These are phyloP conservation scores for Rosa multiflora DNA, from an alignment of 306 rosid genomes.

Conservation along the genomic window DNA sequence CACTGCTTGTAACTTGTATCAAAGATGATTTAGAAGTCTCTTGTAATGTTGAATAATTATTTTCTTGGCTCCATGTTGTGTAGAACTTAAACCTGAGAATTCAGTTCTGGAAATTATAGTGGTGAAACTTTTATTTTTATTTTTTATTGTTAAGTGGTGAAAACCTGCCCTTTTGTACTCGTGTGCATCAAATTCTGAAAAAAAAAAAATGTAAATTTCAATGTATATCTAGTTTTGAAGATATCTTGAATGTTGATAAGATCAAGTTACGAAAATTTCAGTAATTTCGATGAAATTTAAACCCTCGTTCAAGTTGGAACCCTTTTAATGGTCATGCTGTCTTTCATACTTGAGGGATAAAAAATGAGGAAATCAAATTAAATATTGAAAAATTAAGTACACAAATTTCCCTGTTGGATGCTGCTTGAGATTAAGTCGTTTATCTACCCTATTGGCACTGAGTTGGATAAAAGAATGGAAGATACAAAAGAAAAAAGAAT, in stretches of 20 bases:
- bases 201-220: too few relatives aligned
- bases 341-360: background rate
- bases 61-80: slow-evolving; percentile 1
- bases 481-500: background rate
- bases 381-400: background rate
- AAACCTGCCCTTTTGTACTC: background rate
- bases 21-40: slow-evolving; percentile 7
- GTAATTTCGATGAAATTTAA: background rate
- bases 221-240: too few relatives aligned
- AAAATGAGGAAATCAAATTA: background rate
- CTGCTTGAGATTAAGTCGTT: background rate
- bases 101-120: background rate
- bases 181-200: background rate
- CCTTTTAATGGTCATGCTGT: background rate
- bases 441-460: background rate
- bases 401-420: background rate
- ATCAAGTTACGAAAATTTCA: background rate
- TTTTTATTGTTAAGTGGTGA: background rate
- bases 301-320: background rate
- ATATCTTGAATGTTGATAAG: too few relatives aligned
- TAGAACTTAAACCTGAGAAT: background rate
- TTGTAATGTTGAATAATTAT: background rate
- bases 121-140: background rate
- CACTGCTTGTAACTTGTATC: slow-evolving; percentile 17
- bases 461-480: background rate